Base-by-base conservation (phyloP, 1,284 basidiomycete species). In the Sanghuangporus sanghuang region DNA sequence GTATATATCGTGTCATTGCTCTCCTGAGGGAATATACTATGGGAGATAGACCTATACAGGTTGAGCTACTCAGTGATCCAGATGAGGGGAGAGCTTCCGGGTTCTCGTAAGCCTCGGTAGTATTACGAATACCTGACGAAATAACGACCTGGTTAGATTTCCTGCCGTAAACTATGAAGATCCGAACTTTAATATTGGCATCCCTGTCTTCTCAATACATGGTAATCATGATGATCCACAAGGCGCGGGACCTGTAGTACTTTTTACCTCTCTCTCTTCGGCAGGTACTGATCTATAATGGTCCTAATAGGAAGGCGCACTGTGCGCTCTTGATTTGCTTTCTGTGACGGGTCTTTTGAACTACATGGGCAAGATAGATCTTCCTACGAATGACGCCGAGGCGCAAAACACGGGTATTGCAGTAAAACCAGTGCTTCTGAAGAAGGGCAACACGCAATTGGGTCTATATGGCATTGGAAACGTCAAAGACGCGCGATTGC, bases 221-320 rank as follows among this genome's bases (percentile, higher is more conserved):
- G 97, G 96, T 49, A 99, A 99, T 72, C 97, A 99, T 74, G 97
- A 99, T 72, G 96, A 99, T 70, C 96, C 97, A 38, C 97, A 99
- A 76, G 97, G 96, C 23, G 89, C 95, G 11, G 95, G 95, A 12
- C 83, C 92, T 9, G 94, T 94, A 70, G 68, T 90, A 74, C 21
- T 35, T 44, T 32, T 40, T 59, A 42, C 48, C 21, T 14, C 65
- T 35, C 56, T 38, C 50, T 52, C 21, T 57, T 55, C 38, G 42
- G 38, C 66, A 60, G 6, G 54, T 56, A 58, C 48, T 35, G 35
- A 7, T 53, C 63, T 9, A 46, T 61, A 44, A 21, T 16, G 35
- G 50, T 39, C 59, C 7, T 36, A 58, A n/a, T 68, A 96, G 93
- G 90, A 95, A 79, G 97, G 96, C 5, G 96, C 96, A 0, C 83